phyloP scores from a whole-genome alignment of 1,284 basidiomycete species.

The Ceratobasidium sp. region DNA sequence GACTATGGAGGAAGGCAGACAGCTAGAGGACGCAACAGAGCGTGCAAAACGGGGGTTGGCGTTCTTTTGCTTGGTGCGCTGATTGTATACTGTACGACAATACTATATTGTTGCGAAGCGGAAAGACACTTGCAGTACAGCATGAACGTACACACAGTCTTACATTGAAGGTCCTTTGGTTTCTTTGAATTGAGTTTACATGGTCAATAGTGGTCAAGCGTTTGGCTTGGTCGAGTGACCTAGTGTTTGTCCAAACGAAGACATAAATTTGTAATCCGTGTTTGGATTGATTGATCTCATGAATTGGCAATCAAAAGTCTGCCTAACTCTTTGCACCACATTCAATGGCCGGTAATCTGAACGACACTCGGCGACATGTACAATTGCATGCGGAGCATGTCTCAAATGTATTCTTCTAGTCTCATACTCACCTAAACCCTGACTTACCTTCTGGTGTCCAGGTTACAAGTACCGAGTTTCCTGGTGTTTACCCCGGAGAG shows the following conservation, averaged over 20 bases:
- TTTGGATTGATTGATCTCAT: background rate
- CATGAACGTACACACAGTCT: background rate
- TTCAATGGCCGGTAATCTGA: constrained; percentile 34
- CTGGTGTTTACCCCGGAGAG: constrained; percentile 83
- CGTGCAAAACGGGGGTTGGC: constrained; percentile 79
- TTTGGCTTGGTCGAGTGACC: no score
- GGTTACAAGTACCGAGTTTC: constrained; percentile 85
- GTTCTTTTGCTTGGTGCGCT: constrained; percentile 59
- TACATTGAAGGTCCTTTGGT: background rate
- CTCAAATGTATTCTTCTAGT: constrained; percentile 52
- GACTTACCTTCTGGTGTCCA: constrained; percentile 47
- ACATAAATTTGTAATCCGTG: no score
- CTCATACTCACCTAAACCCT: background rate
- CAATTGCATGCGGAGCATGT: constrained; percentile 74
- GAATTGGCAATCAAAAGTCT: constrained; percentile 37
- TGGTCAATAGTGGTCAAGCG: no score
- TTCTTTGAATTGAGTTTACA: background rate
- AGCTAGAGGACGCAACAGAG: constrained; percentile 78
- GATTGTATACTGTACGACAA: background rate
- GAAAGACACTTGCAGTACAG: background rate
- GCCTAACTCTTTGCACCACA: constrained; percentile 12
- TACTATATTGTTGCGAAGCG: background rate
- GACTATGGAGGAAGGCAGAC: constrained; percentile 76
- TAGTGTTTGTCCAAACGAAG: no score
- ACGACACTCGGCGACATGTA: constrained; percentile 58